Conservation (phyloP, 768 basidiomycete species). For the Hericium rajendrae region DNA sequence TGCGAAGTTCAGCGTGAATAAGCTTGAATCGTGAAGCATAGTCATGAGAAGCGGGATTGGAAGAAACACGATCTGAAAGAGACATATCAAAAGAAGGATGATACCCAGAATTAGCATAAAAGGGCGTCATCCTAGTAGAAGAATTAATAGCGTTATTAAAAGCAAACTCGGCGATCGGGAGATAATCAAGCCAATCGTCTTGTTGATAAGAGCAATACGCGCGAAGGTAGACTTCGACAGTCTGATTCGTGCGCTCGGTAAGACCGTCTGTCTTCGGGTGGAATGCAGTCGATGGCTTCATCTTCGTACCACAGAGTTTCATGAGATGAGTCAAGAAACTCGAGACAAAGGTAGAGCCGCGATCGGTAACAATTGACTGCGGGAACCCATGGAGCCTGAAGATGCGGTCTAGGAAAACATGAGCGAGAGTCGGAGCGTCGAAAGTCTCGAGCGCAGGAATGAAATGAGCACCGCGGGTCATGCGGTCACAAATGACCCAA, state of each 20-base stretch:
- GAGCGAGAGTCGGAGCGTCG: slow-evolving; percentile 6
- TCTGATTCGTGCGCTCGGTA: slow-evolving; percentile 29
- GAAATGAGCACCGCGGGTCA: slow-evolving; percentile 5
- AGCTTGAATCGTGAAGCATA: neutral
- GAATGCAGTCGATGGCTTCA: slow-evolving; percentile 27
- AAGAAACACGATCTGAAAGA: slow-evolving; percentile 12
- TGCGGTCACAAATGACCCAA: slow-evolving; percentile 2
- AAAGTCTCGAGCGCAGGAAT: slow-evolving; percentile 9
- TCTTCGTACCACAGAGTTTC: slow-evolving; percentile 1
- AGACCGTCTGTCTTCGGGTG: slow-evolving; percentile 35
- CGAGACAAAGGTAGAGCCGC: slow-evolving; percentile 6
- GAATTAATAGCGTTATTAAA: slow-evolving; percentile 29
- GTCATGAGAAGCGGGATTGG: slow-evolving; percentile 10
- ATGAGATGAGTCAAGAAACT: slow-evolving; percentile 1
- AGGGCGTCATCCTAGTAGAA: slow-evolving; percentile 17
- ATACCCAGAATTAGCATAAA: slow-evolving; percentile 10
- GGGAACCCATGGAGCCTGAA: slow-evolving; percentile 14
- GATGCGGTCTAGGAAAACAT: slow-evolving; percentile 8
- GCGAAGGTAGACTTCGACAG: slow-evolving; percentile 28
- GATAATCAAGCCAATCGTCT: slow-evolving; percentile 32
- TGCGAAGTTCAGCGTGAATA: slow-evolving; percentile 12
- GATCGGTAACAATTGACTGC: slow-evolving; percentile 12
- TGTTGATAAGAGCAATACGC: slow-evolving; percentile 29
- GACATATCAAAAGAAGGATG: slow-evolving; percentile 5
- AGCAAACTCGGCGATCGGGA: slow-evolving; percentile 32